A percentile compares a stretch with the other conserved stretches of the same genome.
These are phyloP conservation scores for Arachnopeziza araneosa DNA, from an alignment of 2,329 filamentous ascomycete genomes.

Conservation along the genomic window DNA sequence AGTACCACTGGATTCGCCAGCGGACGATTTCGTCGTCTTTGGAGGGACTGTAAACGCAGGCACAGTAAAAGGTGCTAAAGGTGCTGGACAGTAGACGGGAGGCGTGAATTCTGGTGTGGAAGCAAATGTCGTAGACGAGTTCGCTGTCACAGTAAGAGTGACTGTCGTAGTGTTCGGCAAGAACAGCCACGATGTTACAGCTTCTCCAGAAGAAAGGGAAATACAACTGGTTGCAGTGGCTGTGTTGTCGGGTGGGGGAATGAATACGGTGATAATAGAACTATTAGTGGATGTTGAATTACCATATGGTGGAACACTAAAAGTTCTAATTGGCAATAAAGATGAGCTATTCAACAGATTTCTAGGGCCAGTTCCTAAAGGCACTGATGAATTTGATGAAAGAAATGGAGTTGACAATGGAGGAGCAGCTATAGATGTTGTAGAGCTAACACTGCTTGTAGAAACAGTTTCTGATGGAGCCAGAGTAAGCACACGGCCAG, in stretches of 20 bases:
- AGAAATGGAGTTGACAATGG: not conserved
- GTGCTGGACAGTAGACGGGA: constrained; percentile 16
- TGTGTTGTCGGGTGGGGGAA: not conserved
- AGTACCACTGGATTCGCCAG: not conserved
- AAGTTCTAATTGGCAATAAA: not conserved
- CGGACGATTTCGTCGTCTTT: not conserved
- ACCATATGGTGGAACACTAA: not conserved
- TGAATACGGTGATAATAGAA: not conserved
- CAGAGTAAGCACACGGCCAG: not conserved
- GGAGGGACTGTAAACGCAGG: not conserved
- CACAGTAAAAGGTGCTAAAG: not conserved
- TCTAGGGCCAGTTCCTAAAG: not conserved
- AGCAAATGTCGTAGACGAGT: constrained; percentile 11
- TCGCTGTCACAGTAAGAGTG: constrained; percentile 18
- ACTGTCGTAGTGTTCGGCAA: constrained; percentile 24
- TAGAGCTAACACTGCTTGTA: not conserved
- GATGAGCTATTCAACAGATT: not conserved
- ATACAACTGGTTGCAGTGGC: not conserved
- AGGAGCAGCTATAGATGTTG: not conserved
- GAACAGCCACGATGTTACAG: constrained; percentile 18
- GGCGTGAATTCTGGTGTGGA: constrained; percentile 22
- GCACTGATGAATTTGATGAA: not conserved
- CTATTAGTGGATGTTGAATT: not conserved
- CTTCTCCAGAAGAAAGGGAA: constrained; percentile 10
- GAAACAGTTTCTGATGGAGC: not conserved